phyloP scores from a whole-genome alignment of 2,329 filamentous ascomycete genomes.

The Fusarium sp. region DNA sequence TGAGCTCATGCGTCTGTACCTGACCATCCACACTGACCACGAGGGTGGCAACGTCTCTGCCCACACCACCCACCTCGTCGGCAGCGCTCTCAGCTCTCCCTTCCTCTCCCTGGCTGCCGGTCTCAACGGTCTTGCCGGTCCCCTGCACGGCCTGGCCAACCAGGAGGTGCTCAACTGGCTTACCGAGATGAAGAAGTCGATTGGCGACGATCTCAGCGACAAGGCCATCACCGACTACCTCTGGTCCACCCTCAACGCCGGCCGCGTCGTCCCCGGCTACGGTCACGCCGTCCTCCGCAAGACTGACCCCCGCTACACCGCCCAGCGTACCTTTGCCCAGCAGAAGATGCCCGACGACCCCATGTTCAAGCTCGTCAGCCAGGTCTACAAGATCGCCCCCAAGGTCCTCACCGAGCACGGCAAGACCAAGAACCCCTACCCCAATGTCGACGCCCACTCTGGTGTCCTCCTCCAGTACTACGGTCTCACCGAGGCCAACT shows the following conservation, averaged over 20 bases:
- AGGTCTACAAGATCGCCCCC: constrained; percentile 99
- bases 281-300: constrained; percentile 99
- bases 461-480: constrained; percentile 99
- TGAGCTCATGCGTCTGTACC: constrained; percentile 98
- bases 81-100: constrained; percentile 94
- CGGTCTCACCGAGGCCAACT: constrained; percentile 97
- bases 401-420: constrained; percentile 98
- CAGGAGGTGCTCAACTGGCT: constrained; percentile 99
- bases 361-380: constrained; percentile 99
- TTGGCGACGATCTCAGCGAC: constrained; percentile 96
- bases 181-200: constrained; percentile 95
- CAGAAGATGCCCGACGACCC: constrained; percentile 94
- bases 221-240: constrained; percentile 98
- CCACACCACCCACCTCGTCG: constrained; percentile 98
- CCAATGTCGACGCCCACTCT: constrained; percentile 98
- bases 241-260: constrained; percentile 95
- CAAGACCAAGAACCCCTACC: constrained; percentile 99
- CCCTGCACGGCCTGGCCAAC: constrained; percentile 98
- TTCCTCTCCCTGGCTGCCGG: constrained; percentile 97
- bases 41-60: constrained; percentile 99
- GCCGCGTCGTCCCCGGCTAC: constrained; percentile 97
- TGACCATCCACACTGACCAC: constrained; percentile 99
- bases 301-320: constrained; percentile 98
- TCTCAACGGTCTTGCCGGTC: constrained; percentile 97
- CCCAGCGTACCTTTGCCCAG: constrained; percentile 96